Conservation (phyloP, 352 stramenopile genomes). For the Globisporangium nunn region DNA sequence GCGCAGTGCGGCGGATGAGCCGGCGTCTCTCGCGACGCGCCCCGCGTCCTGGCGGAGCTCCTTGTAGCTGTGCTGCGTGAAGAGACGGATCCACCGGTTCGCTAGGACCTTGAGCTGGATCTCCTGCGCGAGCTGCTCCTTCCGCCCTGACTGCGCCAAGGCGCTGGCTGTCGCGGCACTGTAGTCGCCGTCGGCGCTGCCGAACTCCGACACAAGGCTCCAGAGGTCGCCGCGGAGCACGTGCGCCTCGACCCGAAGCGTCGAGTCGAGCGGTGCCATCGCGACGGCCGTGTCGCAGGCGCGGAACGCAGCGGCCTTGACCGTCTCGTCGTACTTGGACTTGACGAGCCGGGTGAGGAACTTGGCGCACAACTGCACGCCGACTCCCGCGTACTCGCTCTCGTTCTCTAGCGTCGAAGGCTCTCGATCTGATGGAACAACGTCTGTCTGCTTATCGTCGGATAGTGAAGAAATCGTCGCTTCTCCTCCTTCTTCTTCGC, state of each 20-base stretch:
- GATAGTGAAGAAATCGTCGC: neutral
- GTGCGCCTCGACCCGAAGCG: conserved; percentile 25
- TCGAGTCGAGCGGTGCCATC: conserved; percentile 17
- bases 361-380: conserved; percentile 31
- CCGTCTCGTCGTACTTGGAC: conserved; percentile 25
- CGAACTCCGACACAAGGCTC: conserved; percentile 39
- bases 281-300: conserved; percentile 43
- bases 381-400: conserved; percentile 23
- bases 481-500: no score
- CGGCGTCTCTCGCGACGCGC: conserved; percentile 1
- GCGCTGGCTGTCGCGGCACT: conserved; percentile 3
- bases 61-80: conserved; percentile 32
- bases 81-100: conserved; percentile 53
- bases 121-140: conserved; percentile 12
- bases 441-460: neutral
- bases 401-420: neutral
- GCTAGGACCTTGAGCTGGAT: conserved; percentile 34
- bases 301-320: conserved; percentile 27
- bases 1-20: conserved; percentile 1
- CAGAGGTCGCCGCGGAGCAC: conserved; percentile 45
- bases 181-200: conserved; percentile 40
- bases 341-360: conserved; percentile 32
- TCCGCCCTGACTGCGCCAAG: neutral
- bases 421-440: neutral
- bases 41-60: conserved; percentile 31